phyloP scores from a whole-genome alignment of 495 filamentous ascomycete species.

The Barbatosphaeria neglecta region DNA sequence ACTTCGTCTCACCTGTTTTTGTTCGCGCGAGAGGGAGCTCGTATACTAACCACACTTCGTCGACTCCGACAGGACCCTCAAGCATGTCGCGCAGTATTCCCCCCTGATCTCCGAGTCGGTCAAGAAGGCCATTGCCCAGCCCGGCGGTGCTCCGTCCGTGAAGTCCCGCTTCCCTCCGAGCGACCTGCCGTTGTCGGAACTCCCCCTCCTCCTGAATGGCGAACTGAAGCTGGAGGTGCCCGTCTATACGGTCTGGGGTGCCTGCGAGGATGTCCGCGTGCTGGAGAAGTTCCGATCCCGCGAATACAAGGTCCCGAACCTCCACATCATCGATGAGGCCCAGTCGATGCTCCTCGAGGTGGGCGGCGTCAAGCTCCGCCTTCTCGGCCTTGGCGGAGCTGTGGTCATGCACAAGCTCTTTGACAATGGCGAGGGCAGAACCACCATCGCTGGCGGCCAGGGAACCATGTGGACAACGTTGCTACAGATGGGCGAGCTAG shows the following conservation, averaged over 20 bases:
- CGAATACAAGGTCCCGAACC: conserved; percentile 95
- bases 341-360: conserved; percentile 89
- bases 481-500: conserved; percentile 94
- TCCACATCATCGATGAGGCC: conserved; percentile 97
- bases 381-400: conserved; percentile 88
- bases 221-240: conserved; percentile 84
- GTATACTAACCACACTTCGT: conserved; percentile 7
- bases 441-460: conserved; percentile 95
- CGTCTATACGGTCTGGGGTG: conserved; percentile 98
- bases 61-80: conserved; percentile 74
- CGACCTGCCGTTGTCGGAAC: conserved; percentile 87
- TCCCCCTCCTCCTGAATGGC: conserved; percentile 82
- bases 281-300: conserved; percentile 96
- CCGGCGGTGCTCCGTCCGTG: conserved; percentile 48
- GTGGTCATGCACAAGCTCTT: conserved; percentile 99
- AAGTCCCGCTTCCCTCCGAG: conserved; percentile 69
- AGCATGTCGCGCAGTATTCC: conserved; percentile 97
- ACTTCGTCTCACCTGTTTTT: background rate
- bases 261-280: conserved; percentile 96
- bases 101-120: conserved; percentile 78
- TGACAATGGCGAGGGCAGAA: conserved; percentile 95
- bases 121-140: conserved; percentile 64
- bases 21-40: too few species aligned
- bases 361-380: conserved; percentile 88
- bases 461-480: conserved; percentile 99